Evolutionary conservation across 495 filamentous ascomycete genomes (phyloP).

Genomic region (Chaetomium fimeti): DNA sequence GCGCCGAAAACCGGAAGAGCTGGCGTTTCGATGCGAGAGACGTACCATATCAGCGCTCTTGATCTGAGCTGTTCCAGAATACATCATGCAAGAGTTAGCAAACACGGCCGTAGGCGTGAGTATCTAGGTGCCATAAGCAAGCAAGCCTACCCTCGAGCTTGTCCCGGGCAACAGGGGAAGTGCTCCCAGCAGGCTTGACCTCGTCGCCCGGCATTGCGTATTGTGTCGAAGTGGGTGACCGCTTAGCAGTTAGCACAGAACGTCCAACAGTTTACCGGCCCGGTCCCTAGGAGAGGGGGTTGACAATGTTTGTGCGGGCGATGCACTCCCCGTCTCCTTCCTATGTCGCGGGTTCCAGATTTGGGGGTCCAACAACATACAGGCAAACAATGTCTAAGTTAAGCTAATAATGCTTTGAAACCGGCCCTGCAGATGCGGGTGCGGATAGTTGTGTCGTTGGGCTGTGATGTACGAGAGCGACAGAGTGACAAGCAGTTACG

Average conservation of each 20-base stretch:
- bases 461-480: background rate
- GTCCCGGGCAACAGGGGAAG: constrained; percentile 38
- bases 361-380: constrained; percentile 23
- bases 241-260: constrained; percentile 14
- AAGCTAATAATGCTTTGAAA: background rate
- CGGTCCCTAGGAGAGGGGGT: background rate
- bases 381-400: constrained; percentile 20
- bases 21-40: constrained; percentile 13
- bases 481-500: background rate
- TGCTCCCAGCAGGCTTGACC: constrained; percentile 24
- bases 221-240: constrained; percentile 4
- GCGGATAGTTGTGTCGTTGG: background rate
- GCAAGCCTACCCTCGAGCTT: constrained; percentile 39
- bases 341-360: constrained; percentile 7
- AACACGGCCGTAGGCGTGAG: background rate
- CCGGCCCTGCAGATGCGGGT: constrained; percentile 18
- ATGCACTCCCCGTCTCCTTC: background rate
- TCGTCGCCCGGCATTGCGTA: constrained; percentile 35
- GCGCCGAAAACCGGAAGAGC: constrained; percentile 6
- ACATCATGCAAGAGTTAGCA: constrained; percentile 16
- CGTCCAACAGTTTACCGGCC: background rate
- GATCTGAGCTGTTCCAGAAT: constrained; percentile 66
- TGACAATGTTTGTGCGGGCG: constrained; percentile 7
- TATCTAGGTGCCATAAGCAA: background rate
- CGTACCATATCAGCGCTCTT: constrained; percentile 97